Percentiles rank a stretch among this genome's conserved stretches.
Evolutionary conservation across 768 basidiomycete species (phyloP).

Genomic region (Tephrocybe sp.): DNA sequence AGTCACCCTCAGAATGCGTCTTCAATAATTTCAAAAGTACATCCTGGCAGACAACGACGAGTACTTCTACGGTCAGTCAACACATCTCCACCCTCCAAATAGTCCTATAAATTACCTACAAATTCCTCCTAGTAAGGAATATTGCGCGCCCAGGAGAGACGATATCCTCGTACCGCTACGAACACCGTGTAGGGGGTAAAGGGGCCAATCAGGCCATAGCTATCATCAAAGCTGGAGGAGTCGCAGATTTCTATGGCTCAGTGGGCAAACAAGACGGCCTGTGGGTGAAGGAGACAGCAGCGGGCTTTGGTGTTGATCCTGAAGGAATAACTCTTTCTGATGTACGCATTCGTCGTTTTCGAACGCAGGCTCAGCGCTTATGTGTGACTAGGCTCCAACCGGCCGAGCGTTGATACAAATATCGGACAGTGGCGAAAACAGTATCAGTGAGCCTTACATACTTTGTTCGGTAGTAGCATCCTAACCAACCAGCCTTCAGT

Average conservation of each 20-base stretch:
- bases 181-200: slow-evolving; percentile 57
- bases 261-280: slow-evolving; percentile 54
- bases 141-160: slow-evolving; percentile 62
- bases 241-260: slow-evolving; percentile 48
- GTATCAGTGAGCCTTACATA: slow-evolving; percentile 45
- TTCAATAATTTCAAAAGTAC: background rate
- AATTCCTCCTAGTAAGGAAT: slow-evolving; percentile 44
- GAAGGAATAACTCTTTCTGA: slow-evolving; percentile 37
- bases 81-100: background rate
- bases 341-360: slow-evolving; percentile 24
- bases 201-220: slow-evolving; percentile 68
- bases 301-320: slow-evolving; percentile 39
- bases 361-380: background rate
- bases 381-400: slow-evolving; percentile 41
- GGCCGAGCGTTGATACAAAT: slow-evolving; percentile 66
- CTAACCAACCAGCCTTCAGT: slow-evolving; percentile 30
- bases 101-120: too few relatives aligned
- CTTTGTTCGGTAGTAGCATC: background rate
- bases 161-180: slow-evolving; percentile 49
- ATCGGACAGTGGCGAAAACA: slow-evolving; percentile 56
- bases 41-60: slow-evolving; percentile 50
- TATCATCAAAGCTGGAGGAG: slow-evolving; percentile 50
- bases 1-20: slow-evolving; percentile 17
- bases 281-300: slow-evolving; percentile 45
- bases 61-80: slow-evolving; percentile 47